Conservation (phyloP, 139 green algal species). For the Micractinium conductrix region DNA sequence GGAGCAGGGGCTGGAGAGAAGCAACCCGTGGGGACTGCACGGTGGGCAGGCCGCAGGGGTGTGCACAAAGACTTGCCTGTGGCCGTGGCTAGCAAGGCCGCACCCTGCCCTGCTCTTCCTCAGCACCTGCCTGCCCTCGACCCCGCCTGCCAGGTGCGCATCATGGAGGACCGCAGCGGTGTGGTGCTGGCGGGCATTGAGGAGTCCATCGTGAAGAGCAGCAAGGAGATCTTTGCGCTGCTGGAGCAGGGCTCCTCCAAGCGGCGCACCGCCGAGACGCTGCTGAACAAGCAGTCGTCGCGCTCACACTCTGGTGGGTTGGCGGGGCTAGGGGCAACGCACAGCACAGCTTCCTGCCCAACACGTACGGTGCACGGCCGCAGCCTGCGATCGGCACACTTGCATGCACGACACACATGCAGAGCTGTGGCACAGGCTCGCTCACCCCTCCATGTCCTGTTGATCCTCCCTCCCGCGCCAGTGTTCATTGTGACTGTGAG, state of each 20-base stretch:
- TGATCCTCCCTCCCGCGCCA: background rate
- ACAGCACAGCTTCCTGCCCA: too few species aligned
- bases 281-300: constrained; percentile 98
- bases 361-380: too few species aligned
- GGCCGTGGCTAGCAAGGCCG: too few species aligned
- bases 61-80: background rate
- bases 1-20: background rate
- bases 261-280: constrained; percentile 92
- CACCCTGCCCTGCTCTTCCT: background rate
- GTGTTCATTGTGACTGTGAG: constrained; percentile 67
- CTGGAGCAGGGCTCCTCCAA: constrained; percentile 91
- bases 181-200: constrained; percentile 92
- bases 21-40: background rate
- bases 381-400: too few species aligned
- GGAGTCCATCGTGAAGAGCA: constrained; percentile 90
- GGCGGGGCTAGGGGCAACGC: too few species aligned
- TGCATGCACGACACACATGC: too few species aligned
- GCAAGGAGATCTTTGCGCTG: constrained; percentile 89
- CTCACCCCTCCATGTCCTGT: background rate
- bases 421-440: too few species aligned
- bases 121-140: background rate
- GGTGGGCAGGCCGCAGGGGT: background rate
- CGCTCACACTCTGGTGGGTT: constrained; percentile 81
- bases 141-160: constrained; percentile 51
- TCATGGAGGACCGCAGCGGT: constrained; percentile 84